These are phyloP conservation scores for Barnettozyma hawaiiensis DNA, from an alignment of 1,139 yeast species.

Conservation along the genomic window DNA sequence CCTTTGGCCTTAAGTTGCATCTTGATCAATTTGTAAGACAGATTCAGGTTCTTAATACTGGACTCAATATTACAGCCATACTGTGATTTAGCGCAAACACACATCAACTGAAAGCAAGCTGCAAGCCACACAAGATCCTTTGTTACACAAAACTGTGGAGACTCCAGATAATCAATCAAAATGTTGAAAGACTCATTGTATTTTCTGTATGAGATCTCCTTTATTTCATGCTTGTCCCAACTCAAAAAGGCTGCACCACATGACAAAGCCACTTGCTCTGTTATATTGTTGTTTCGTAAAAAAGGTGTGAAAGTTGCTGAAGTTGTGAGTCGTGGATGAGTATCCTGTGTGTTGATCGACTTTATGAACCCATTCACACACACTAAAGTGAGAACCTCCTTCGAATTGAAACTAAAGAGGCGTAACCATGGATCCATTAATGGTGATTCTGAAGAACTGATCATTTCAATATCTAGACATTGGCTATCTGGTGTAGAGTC, in stretches of 20 bases:
- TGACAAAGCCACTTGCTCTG: conserved; percentile 33
- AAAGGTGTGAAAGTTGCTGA: conserved; percentile 33
- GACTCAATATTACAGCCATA: conserved; percentile 28
- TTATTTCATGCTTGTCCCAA: conserved; percentile 24
- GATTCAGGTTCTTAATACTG: conserved; percentile 29
- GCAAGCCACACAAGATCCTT: conserved; percentile 27
- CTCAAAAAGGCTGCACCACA: conserved; percentile 36
- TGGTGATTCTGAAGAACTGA: not conserved
- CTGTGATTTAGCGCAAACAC: conserved; percentile 32
- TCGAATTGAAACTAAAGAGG: conserved; percentile 6
- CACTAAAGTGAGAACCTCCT: conserved; percentile 29
- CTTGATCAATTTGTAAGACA: conserved; percentile 27
- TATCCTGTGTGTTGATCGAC: conserved; percentile 37
- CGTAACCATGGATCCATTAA: not conserved
- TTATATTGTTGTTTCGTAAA: conserved; percentile 26
- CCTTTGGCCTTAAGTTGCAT: conserved; percentile 13
- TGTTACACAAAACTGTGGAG: not conserved
- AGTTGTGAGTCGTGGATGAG: conserved; percentile 39
- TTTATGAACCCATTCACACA: conserved; percentile 35
- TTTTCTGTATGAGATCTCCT: conserved; percentile 9
- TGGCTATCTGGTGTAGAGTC: conserved; percentile 1
- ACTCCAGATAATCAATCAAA: conserved; percentile 7
- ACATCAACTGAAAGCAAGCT: conserved; percentile 34
- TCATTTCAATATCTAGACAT: not conserved
- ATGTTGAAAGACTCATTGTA: conserved; percentile 8